These are phyloP conservation scores for Linnemannia schmuckeri DNA, from an alignment of 192 early-diverging fungal genomes.

Conservation along the genomic window DNA sequence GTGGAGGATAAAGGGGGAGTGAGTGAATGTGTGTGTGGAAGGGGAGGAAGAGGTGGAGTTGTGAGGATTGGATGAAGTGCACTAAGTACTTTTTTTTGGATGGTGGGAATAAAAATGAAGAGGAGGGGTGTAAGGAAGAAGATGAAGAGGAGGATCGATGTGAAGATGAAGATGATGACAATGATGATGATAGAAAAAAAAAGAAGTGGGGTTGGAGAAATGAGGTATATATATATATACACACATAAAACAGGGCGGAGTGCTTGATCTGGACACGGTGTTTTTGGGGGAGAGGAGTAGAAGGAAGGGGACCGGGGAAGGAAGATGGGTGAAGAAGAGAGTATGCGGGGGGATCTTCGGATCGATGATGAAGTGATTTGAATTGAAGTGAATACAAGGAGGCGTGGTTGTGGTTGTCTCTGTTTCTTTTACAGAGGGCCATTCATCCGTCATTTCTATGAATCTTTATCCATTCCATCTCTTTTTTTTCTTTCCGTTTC, in stretches of 20 bases:
- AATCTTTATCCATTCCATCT: background rate
- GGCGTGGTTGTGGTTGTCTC: background rate
- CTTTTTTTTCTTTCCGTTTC: background rate
- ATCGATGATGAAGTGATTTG: background rate
- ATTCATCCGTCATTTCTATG: background rate
- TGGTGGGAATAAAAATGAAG: background rate
- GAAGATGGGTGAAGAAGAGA: background rate
- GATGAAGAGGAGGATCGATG: background rate
- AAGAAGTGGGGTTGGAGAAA: background rate
- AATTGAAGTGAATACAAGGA: background rate
- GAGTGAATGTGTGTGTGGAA: background rate
- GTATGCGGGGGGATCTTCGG: background rate
- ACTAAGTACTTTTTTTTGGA: background rate
- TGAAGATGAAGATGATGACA: background rate
- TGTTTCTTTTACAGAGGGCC: background rate
- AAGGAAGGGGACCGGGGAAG: background rate
- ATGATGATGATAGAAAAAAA: background rate
- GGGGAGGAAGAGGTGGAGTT: background rate
- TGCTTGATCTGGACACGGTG: background rate
- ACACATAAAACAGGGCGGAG: background rate
- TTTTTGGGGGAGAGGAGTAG: background rate
- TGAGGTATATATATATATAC: background rate
- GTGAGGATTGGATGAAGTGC: too few species aligned
- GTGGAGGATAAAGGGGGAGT: background rate
- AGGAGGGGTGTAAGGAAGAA: background rate